Evolutionary conservation across 2,329 filamentous ascomycete genomes (phyloP).

Genomic region (Phoma sp.): DNA sequence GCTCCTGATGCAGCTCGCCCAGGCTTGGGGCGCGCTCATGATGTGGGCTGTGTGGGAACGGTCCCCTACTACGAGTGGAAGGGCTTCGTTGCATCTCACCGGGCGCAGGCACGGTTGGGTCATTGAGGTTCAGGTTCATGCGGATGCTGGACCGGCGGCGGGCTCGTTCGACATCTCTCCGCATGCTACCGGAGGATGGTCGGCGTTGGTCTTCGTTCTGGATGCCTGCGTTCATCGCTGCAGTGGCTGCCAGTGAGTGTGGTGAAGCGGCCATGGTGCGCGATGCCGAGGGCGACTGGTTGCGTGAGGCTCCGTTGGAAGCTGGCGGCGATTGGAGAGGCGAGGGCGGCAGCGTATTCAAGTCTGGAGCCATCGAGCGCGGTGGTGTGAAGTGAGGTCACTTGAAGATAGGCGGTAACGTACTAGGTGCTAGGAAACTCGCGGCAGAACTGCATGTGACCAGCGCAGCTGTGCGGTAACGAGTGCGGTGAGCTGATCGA

Average conservation of each 20-base stretch:
- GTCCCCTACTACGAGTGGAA: slow-evolving; percentile 25
- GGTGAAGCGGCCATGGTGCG: slow-evolving; percentile 64
- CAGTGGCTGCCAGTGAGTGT: slow-evolving; percentile 75
- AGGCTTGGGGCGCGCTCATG: slow-evolving; percentile 73
- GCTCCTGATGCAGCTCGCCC: slow-evolving; percentile 78
- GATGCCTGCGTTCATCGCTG: slow-evolving; percentile 77
- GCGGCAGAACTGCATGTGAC: slow-evolving; percentile 10
- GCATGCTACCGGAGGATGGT: slow-evolving; percentile 58
- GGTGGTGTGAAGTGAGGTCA: slow-evolving; percentile 19
- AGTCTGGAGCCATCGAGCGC: slow-evolving; percentile 57
- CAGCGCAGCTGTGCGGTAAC: background rate
- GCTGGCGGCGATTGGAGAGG: slow-evolving; percentile 46
- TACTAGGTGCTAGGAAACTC: background rate
- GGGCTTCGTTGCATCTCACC: slow-evolving; percentile 69
- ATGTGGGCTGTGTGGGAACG: slow-evolving; percentile 45
- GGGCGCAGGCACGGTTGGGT: slow-evolving; percentile 69
- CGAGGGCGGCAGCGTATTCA: slow-evolving; percentile 65
- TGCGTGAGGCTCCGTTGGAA: slow-evolving; percentile 27
- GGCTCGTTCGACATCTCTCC: slow-evolving; percentile 49
- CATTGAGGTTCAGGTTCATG: slow-evolving; percentile 76
- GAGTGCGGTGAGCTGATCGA: slow-evolving; percentile 12
- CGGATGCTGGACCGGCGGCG: slow-evolving; percentile 72
- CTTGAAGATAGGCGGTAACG: background rate
- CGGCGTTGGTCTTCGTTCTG: slow-evolving; percentile 62
- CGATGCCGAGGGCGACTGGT: slow-evolving; percentile 46